Percentiles rank a stretch among this genome's conserved stretches.
These are phyloP conservation scores for Coemansia sp. DNA, from an alignment of 192 early-diverging fungal species.

Conservation along the genomic window DNA sequence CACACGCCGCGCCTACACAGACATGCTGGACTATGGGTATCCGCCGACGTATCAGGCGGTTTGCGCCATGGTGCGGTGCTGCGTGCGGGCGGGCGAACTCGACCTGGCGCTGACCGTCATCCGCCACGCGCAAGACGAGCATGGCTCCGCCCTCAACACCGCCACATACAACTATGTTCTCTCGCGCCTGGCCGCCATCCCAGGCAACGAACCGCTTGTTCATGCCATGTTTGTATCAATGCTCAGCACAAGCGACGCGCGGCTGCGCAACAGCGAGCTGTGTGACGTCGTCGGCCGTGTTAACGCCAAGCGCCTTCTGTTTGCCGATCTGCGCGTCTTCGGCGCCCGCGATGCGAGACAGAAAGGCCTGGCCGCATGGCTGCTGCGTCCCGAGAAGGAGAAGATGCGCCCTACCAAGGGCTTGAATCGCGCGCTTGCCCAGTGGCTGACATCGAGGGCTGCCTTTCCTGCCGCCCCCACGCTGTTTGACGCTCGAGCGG, in stretches of 20 bases:
- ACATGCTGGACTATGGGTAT: constrained; percentile 37
- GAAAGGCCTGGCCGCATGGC: constrained; percentile 7
- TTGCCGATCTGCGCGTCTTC: constrained; percentile 22
- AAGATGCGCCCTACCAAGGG: constrained; percentile 14
- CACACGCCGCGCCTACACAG: constrained; percentile 38
- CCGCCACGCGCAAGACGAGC: constrained; percentile 24
- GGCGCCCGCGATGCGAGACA: not conserved
- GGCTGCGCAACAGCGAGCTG: constrained; percentile 2
- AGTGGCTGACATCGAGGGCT: constrained; percentile 34
- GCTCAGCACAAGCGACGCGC: constrained; percentile 16
- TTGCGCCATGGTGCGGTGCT: constrained; percentile 25
- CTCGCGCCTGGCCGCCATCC: constrained; percentile 4
- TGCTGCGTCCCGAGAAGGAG: constrained; percentile 16
- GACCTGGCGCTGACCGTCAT: constrained; percentile 24
- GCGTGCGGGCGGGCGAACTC: constrained; percentile 18
- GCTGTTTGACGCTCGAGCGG: constrained; percentile 6
- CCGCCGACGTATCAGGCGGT: constrained; percentile 18
- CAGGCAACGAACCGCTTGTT: not conserved
- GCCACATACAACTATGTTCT: constrained; percentile 33
- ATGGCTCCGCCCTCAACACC: constrained; percentile 12
- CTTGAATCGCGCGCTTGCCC: constrained; percentile 14
- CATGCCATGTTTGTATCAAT: constrained; percentile 18
- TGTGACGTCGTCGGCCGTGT: constrained; percentile 8
- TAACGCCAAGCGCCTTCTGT: constrained; percentile 3
- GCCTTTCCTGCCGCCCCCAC: constrained; percentile 28